A percentile compares a stretch with the other conserved stretches of the same genome.
These are phyloP conservation scores for Puccinia horiana DNA, from an alignment of 1,284 basidiomycete genomes.

Conservation along the genomic window DNA sequence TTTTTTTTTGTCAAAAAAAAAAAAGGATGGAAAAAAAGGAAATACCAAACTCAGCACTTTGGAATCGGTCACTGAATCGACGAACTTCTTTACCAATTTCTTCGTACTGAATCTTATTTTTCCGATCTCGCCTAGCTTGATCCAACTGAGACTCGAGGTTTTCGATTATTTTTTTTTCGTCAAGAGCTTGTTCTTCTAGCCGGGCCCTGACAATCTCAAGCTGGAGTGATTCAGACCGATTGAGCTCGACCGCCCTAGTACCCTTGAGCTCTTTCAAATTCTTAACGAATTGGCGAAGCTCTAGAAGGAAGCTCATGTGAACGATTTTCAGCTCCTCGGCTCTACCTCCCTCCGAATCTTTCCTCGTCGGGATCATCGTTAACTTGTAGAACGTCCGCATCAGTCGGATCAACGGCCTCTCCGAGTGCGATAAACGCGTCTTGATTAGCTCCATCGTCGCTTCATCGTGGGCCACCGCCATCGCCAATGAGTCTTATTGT, in stretches of 20 bases:
- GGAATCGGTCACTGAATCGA: constrained; percentile 44
- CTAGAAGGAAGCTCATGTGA: constrained; percentile 27
- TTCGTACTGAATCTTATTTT: constrained; percentile 45
- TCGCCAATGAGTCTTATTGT: neutral
- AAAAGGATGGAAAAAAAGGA: constrained; percentile 14
- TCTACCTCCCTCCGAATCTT: neutral
- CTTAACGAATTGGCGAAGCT: neutral
- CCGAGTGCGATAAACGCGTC: constrained; percentile 28
- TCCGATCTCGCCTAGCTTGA: constrained; percentile 30
- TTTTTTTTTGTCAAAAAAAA: neutral
- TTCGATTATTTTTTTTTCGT: constrained; percentile 7
- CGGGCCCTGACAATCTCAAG: constrained; percentile 1
- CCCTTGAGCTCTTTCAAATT: constrained; percentile 19
- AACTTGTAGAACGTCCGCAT: constrained; percentile 25
- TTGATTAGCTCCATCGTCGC: constrained; percentile 39
- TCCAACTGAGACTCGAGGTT: constrained; percentile 38
- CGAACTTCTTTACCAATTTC: constrained; percentile 46
- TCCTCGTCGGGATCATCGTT: neutral
- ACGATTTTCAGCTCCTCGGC: neutral
- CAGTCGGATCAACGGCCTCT: constrained; percentile 22
- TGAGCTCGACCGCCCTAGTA: neutral
- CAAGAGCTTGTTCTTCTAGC: constrained; percentile 7
- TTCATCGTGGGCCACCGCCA: constrained; percentile 46
- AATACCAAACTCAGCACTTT: constrained; percentile 42
- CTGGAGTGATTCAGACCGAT: neutral